Conservation (phyloP, 2,329 filamentous ascomycete genomes). For the Intubia oerlemansii region DNA sequence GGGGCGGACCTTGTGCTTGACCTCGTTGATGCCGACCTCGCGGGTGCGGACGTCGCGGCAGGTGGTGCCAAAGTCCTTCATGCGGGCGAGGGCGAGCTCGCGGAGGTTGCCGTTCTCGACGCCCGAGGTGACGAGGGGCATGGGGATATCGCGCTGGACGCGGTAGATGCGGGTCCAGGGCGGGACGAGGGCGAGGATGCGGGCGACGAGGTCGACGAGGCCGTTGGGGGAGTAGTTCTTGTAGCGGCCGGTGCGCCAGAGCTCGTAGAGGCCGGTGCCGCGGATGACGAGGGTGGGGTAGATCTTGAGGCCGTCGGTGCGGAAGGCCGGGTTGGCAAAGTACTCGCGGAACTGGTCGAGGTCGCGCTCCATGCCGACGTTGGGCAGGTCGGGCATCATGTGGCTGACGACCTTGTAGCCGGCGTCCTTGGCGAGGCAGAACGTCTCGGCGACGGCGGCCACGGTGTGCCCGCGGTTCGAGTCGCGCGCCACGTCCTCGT, state of each 20-base stretch:
- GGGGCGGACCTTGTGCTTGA: slow-evolving; percentile 94
- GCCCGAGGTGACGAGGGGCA: slow-evolving; percentile 95
- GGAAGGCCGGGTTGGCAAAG: slow-evolving; percentile 88
- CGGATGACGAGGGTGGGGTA: slow-evolving; percentile 95
- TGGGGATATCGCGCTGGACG: slow-evolving; percentile 96
- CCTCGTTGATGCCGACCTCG: slow-evolving; percentile 96
- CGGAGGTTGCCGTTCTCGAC: slow-evolving; percentile 95
- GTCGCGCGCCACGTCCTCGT: slow-evolving; percentile 95
- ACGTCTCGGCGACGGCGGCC: slow-evolving; percentile 84
- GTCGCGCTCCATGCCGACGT: slow-evolving; percentile 96
- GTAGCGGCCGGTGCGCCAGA: slow-evolving; percentile 92
- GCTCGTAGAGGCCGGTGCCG: slow-evolving; percentile 85
- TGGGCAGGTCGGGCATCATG: slow-evolving; percentile 98
- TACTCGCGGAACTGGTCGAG: slow-evolving; percentile 95
- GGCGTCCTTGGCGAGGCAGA: slow-evolving; percentile 90
- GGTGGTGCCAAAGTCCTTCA: slow-evolving; percentile 97
- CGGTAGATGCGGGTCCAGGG: slow-evolving; percentile 98
- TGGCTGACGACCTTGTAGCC: slow-evolving; percentile 98
- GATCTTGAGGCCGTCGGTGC: slow-evolving; percentile 93
- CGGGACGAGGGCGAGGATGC: slow-evolving; percentile 85
- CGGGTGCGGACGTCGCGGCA: slow-evolving; percentile 92
- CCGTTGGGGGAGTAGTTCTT: slow-evolving; percentile 98
- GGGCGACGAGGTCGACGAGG: slow-evolving; percentile 81
- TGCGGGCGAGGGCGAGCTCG: slow-evolving; percentile 81
- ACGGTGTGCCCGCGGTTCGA: slow-evolving; percentile 96